Evolutionary conservation across 306 rosid genomes (phyloP).

Genomic region (Prunus campanulata): DNA sequence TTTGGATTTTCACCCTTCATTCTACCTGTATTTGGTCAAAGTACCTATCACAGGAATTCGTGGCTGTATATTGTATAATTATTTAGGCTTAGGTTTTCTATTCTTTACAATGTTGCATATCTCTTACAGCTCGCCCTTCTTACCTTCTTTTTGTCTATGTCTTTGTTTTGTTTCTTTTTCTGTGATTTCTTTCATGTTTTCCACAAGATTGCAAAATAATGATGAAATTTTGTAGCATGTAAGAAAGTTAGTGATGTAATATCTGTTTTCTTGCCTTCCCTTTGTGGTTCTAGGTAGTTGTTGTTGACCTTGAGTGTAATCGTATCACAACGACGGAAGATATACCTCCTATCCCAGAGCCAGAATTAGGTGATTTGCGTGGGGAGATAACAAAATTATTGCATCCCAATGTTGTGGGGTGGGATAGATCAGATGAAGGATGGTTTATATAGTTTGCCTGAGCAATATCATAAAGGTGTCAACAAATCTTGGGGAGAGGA

Average conservation of each 20-base stretch:
- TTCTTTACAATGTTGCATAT: background rate
- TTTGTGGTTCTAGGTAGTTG: constrained; percentile 62
- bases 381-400: constrained; percentile 67
- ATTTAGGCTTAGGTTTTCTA: background rate
- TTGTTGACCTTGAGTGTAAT: constrained; percentile 94
- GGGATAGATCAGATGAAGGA: constrained; percentile 80
- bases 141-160: background rate
- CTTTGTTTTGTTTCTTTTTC: too few species aligned
- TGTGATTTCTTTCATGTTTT: background rate
- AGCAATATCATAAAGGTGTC: constrained; percentile 50
- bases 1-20: background rate
- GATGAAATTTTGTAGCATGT: constrained; percentile 5
- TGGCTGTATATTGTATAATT: too few species aligned
- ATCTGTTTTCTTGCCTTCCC: constrained; percentile 20
- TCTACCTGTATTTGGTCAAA: too few species aligned
- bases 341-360: constrained; percentile 95
- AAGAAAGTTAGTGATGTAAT: constrained; percentile 1
- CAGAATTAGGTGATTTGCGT: constrained; percentile 71
- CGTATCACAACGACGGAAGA: constrained; percentile 82
- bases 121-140: background rate
- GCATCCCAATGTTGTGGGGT: constrained; percentile 67
- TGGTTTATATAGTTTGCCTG: constrained; percentile 47
- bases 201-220: background rate
- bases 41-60: too few species aligned
- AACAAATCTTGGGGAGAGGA: constrained; percentile 92